Evolutionary conservation across 2,329 filamentous ascomycete species (phyloP).

Genomic region (Alternaria brassicicola): DNA sequence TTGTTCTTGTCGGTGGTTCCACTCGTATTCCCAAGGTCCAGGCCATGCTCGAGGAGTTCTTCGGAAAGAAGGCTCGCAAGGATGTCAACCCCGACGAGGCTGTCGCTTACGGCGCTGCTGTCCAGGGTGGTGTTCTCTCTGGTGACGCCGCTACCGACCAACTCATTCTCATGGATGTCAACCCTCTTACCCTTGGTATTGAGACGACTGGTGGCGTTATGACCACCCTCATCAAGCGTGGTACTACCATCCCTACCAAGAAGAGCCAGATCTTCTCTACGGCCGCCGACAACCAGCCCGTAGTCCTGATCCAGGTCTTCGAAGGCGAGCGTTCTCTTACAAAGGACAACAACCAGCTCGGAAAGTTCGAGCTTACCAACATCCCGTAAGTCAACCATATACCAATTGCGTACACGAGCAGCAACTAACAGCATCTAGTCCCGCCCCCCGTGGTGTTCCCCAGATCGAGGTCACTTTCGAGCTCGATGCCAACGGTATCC

Average conservation of each 20-base stretch:
- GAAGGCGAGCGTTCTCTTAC: conserved; percentile 77
- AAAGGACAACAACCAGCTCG: conserved; percentile 80
- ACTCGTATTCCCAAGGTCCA: conserved; percentile 99
- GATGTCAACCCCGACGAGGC: conserved; percentile 99
- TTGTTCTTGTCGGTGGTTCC: conserved; percentile 96
- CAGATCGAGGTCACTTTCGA: conserved; percentile 99
- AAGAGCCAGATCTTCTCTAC: conserved; percentile 99
- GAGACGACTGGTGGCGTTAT: conserved; percentile 98
- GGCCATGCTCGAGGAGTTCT: conserved; percentile 92
- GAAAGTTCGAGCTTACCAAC: conserved; percentile 97
- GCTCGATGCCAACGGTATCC: conserved; percentile 97
- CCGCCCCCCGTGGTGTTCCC: conserved; percentile 92
- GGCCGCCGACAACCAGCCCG: conserved; percentile 93
- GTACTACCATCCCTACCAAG: conserved; percentile 92
- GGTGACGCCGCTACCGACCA: conserved; percentile 82
- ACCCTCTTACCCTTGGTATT: conserved; percentile 94
- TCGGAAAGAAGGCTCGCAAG: conserved; percentile 98
- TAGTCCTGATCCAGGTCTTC: conserved; percentile 92
- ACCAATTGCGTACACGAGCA: background rate
- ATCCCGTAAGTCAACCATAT: conserved; percentile 65
- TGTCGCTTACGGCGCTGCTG: conserved; percentile 95
- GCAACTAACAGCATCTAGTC: conserved; percentile 46
- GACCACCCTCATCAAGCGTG: conserved; percentile 94
- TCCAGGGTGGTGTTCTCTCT: conserved; percentile 94
- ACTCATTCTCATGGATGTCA: conserved; percentile 95